Evolutionary conservation across 2,329 filamentous ascomycete species (phyloP).

Genomic region (Phialophora macrospora): DNA sequence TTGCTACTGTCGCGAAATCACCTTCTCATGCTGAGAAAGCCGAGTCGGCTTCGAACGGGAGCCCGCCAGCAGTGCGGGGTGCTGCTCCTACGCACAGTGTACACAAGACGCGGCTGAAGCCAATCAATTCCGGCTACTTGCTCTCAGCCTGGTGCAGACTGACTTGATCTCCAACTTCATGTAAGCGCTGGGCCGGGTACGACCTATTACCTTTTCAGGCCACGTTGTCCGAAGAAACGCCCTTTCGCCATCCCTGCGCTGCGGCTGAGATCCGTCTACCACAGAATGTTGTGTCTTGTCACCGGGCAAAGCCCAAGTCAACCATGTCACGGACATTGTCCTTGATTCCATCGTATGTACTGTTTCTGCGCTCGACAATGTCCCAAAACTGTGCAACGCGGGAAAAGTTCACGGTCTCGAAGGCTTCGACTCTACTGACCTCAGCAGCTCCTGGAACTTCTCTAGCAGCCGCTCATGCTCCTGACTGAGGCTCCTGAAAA

Average conservation of each 20-base stretch:
- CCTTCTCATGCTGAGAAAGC: slow-evolving; percentile 6
- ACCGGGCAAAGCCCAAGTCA: background rate
- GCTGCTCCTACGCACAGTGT: background rate
- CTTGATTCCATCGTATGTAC: background rate
- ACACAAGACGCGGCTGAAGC: background rate
- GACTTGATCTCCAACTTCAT: background rate
- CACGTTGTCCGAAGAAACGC: background rate
- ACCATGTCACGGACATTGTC: background rate
- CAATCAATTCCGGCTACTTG: background rate
- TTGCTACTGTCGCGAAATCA: background rate
- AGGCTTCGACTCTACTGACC: slow-evolving; percentile 5
- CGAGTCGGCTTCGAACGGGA: background rate
- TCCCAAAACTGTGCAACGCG: background rate
- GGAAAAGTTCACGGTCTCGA: background rate
- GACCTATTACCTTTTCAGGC: slow-evolving; percentile 13
- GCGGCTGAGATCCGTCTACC: background rate
- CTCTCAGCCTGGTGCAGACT: background rate
- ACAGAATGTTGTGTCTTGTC: background rate
- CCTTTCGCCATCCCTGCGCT: background rate
- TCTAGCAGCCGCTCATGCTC: slow-evolving; percentile 21
- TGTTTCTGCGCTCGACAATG: background rate
- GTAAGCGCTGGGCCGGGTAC: background rate
- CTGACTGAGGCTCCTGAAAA: slow-evolving; percentile 22
- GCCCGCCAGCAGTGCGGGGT: background rate
- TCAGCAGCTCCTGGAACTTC: slow-evolving; percentile 11